Base-by-base conservation (phyloP, 345 rosid genomes). In the Cardamine resedifolia region DNA sequence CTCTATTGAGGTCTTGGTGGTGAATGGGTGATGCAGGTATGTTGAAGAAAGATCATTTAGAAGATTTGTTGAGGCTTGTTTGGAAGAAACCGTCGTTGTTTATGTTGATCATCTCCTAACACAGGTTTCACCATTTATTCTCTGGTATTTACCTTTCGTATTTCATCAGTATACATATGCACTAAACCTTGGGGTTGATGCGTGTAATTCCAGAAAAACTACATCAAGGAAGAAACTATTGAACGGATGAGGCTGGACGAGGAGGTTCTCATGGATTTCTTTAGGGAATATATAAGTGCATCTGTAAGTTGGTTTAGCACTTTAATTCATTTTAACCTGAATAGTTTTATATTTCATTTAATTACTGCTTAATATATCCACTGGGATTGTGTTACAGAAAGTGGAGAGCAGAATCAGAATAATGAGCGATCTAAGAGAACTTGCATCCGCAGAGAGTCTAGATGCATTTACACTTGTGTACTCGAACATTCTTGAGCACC, bases 361-460 rank as follows among this genome's bases (percentile, higher is more conserved):
- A 65, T 19, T 41, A 45, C 12, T 10, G 27, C 26, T 11, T 66
- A 7, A n/a, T 49, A 28, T 39, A 14, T 67, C 19, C 30, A 2
- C 71, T 73, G 67, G 57, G 44, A 60, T 48, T 72, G 41, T 81
- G 73, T 51, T 55, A 56, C 85, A 96, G 96, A 90, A 96, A 88
- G 98, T 96, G 67, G 97, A 92, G 71, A 90, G 81, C 82, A 92
- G 95, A 83, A 81, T 90, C 71, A 82, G 96, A 79, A 86, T 86
- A 85, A 79, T 90, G 85, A 84, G 89, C 55, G 98, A 96, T 85
- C 84, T 92, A 53, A 86, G 97, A 84, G 99, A 96, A 75, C 99
- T 96, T 79, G 98, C 98, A 66, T 92, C 98, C 7, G 99, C 98
- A 19, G 98, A 92, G 81, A 96, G 98, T 79, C 81, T 96, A 73